Evolutionary conservation across 495 filamentous ascomycete species (phyloP).

Genomic region (Penicillium daleae): DNA sequence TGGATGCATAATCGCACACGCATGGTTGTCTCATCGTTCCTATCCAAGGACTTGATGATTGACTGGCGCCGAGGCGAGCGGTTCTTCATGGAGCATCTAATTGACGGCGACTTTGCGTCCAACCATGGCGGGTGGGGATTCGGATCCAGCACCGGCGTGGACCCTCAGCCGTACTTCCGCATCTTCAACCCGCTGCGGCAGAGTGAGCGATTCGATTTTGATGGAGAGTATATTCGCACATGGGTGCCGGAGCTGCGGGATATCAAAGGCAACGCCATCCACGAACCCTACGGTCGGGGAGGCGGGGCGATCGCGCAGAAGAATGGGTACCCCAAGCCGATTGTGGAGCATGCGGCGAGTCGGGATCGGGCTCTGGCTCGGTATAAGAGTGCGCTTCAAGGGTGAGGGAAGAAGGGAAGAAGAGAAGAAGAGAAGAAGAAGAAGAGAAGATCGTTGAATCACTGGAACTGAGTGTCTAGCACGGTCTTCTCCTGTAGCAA

Average conservation of each 20-base stretch:
- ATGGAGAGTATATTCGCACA: slow-evolving; percentile 61
- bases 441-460: no score
- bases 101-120: slow-evolving; percentile 91
- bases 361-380: slow-evolving; percentile 67
- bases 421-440: no score
- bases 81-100: slow-evolving; percentile 85
- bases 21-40: slow-evolving; percentile 87
- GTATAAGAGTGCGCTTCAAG: slow-evolving; percentile 65
- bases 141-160: slow-evolving; percentile 76
- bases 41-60: slow-evolving; percentile 82
- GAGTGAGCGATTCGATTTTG: slow-evolving; percentile 74
- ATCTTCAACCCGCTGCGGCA: slow-evolving; percentile 90
- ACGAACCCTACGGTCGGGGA: slow-evolving; percentile 77
- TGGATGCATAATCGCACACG: slow-evolving; percentile 92
- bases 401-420: no score
- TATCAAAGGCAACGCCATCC: slow-evolving; percentile 65
- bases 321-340: slow-evolving; percentile 72
- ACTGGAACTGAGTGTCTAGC: no score
- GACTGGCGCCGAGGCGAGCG: slow-evolving; percentile 91
- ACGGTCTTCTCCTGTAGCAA: no score
- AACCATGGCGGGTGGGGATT: slow-evolving; percentile 97
- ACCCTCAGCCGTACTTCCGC: slow-evolving; percentile 90
- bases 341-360: slow-evolving; percentile 72
- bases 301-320: slow-evolving; percentile 59
- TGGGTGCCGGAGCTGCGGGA: slow-evolving; percentile 66